Base-by-base conservation (phyloP, 2,329 filamentous ascomycete genomes). In the Diaporthe humulicola region DNA sequence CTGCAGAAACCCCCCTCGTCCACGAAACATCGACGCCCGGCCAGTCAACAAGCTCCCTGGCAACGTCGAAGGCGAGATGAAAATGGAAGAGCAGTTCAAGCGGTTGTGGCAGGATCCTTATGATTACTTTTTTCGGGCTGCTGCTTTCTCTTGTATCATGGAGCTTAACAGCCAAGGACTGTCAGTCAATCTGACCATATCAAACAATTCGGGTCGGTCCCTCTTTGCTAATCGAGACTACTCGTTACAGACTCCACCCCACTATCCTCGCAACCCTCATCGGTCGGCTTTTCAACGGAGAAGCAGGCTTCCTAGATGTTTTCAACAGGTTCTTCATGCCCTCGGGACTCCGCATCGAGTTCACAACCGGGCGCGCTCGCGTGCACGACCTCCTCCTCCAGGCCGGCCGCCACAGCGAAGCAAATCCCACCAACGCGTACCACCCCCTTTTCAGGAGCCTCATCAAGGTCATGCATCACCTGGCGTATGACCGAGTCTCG, bases 261-360 rank as follows among this genome's bases (percentile, higher is more conserved):
- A 56, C n/a, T 4, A 28, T 50, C 15, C 22, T 72, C 25, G 70
- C 57, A 19, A n/a, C 30, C 28, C 6, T 60, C 61, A 42, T 73
- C 28, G 64, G 70, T n/a, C 60, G 74, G 4, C 54, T 75, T 1
- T 73, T 75, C 45, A 22, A 60, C 12, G 64, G 56, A 17, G 57
- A 70, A 19, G 4, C 22, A 19, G 22, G 30, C 7, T 33, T 61
- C n/a, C 58, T 67, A 22, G 5, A 40, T 12, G 22, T 73, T 2
- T 73, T 69, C 30, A 72, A 69, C 61, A n/a, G 22, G 5, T 38
- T 56, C 28, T 75, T 73, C 64, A 48, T 75, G 15, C 61, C 70
- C 9, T 0, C 30, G 9, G 25, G 48, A 3, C 38, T 72, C 25
- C 7, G 28, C 4, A 66, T 74, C 25, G 40, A 42, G 28, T 70